These are phyloP conservation scores for Colletotrichum trifolii DNA, from an alignment of 2,329 filamentous ascomycete genomes.

Conservation along the genomic window DNA sequence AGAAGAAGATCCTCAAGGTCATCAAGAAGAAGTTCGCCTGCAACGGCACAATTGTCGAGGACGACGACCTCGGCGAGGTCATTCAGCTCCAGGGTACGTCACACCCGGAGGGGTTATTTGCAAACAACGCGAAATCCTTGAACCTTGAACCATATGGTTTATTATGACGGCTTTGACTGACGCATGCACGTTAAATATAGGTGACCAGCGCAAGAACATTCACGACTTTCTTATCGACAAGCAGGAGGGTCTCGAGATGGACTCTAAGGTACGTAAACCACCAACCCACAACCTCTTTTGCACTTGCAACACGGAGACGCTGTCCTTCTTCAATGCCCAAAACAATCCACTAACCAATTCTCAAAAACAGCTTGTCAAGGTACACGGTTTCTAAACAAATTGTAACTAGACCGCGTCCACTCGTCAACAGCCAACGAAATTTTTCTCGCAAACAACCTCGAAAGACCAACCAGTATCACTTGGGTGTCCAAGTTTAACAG, in stretches of 20 bases:
- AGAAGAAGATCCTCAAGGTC: constrained; percentile 99
- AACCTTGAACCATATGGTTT: too few species aligned
- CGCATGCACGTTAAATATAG: constrained; percentile 44
- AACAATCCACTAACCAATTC: constrained; percentile 3
- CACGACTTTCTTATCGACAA: constrained; percentile 91
- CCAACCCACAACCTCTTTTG: not conserved
- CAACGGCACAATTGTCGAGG: constrained; percentile 39
- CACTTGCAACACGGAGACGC: not conserved
- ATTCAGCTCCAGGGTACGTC: constrained; percentile 37
- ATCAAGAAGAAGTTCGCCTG: constrained; percentile 88
- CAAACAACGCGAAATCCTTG: too few species aligned
- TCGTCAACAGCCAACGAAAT: too few species aligned
- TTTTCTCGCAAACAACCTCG: too few species aligned
- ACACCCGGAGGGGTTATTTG: too few species aligned
- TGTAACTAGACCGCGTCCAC: constrained; percentile 25
- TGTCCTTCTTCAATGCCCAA: not conserved
- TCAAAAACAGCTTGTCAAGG: constrained; percentile 46
- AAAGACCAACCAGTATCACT: too few species aligned
- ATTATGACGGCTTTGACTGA: too few species aligned
- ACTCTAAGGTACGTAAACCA: constrained; percentile 70
- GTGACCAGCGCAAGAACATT: constrained; percentile 93
- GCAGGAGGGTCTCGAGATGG: constrained; percentile 85
- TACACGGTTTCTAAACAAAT: constrained; percentile 71
- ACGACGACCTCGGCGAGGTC: constrained; percentile 38
- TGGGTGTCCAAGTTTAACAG: too few species aligned